Conservation (phyloP, 805 yeast species). For the Yarrowia bubula region DNA sequence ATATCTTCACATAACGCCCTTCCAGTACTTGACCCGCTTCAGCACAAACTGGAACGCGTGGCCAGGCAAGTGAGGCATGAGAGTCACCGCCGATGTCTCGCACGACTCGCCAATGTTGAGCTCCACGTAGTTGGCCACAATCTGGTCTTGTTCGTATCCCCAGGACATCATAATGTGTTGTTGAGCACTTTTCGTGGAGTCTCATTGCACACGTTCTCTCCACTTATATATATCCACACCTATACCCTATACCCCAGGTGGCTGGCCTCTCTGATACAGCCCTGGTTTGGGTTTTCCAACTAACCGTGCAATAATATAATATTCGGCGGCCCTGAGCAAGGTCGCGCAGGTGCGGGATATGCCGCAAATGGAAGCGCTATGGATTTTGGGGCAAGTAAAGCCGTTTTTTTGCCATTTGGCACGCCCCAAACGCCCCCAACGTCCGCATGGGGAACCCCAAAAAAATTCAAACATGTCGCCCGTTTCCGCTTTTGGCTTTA, state of each 20-base stretch:
- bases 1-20: background rate
- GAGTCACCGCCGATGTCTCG: constrained; percentile 14
- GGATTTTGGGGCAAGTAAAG: too few relatives aligned
- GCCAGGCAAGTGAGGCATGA: constrained; percentile 18
- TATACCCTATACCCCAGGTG: background rate
- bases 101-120: constrained; percentile 16
- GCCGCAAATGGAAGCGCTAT: background rate
- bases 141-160: constrained; percentile 16
- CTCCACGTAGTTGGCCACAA: constrained; percentile 21
- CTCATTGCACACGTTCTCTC: too few relatives aligned
- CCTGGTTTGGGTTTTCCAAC: constrained; percentile 12
- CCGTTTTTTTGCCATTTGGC: too few relatives aligned
- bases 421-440: too few relatives aligned
- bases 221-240: background rate
- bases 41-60: constrained; percentile 1
- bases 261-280: constrained; percentile 11
- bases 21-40: constrained; percentile 13
- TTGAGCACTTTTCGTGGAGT: too few relatives aligned
- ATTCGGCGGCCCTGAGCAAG: background rate
- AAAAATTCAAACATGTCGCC: too few relatives aligned
- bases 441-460: too few relatives aligned
- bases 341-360: too few relatives aligned
- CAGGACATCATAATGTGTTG: background rate
- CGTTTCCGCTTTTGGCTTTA: too few relatives aligned
- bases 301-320: constrained; percentile 10